Base-by-base conservation (phyloP, 2,329 filamentous ascomycete species). In the Alternaria sp. region DNA sequence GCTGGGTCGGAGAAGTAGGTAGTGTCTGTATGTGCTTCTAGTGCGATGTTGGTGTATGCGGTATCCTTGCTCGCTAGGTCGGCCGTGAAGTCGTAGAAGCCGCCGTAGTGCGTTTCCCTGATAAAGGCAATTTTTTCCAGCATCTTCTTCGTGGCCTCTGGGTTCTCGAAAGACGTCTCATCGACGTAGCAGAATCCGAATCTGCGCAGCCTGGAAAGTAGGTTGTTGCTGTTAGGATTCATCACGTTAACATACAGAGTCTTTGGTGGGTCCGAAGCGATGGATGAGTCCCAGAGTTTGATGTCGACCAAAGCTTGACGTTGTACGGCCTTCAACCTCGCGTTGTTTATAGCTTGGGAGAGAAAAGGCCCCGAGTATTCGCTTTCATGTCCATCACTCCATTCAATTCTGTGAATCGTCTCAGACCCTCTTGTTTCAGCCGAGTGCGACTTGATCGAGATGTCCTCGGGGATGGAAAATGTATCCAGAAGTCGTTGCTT, bases 1-100 rank as follows among this genome's bases (percentile, higher is more conserved):
- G 92, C 90, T 0, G 96, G 95, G 67, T 98, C 95, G 21, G 89
- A 93, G 81, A 98, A 98, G 80, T 99, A 98, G 1, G 95, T 97
- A 7, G 89, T 98, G 81, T 99, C 96, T 1, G 95, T 98, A 80
- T 99, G 96, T 1, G 92, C 90, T 19, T 89, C 88, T 3, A 99
- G 87, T 1, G 90, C 89, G 54, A 96, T 85, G 72, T 91, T 93
- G 2, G 95, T 97, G 82, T 98, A 99, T 4, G 93, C 93, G 2
- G 92, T 96, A 74, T 97, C 93, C 68, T 94, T 94, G 75, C 91
- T 91, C 26, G 93, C 90, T 23, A 97, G 86, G 79, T 97, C 92
- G 6, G 94, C 91, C 1, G 92, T 92, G 79, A 98, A 98, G 80
- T 97, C 95, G 83, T 90, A 92, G 79, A 92, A 92, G 26, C 86